Percentiles rank a stretch among this genome's conserved stretches.
phyloP scores from a whole-genome alignment of 441 rosid species.

The Gossypium aridum region DNA sequence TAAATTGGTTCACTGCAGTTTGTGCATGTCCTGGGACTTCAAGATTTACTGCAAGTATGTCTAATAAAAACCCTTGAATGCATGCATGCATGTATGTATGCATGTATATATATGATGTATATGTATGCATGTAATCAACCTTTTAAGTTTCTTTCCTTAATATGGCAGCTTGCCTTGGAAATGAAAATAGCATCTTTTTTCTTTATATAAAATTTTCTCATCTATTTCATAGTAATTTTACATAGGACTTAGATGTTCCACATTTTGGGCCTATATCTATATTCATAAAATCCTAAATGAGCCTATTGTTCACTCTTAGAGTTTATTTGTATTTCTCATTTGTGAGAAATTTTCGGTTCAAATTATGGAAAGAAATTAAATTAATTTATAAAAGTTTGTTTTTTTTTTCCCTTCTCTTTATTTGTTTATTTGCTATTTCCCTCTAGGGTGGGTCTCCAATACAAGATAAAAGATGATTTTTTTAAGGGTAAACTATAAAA shows the following conservation, averaged over 20 bases:
- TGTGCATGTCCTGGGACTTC: slow-evolving; percentile 8
- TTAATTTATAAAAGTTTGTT: background rate
- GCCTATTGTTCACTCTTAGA: background rate
- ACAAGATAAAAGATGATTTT: background rate
- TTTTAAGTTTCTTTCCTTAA: background rate
- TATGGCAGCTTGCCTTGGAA: slow-evolving; percentile 16
- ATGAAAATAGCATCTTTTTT: slow-evolving; percentile 3
- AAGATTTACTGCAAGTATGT: background rate
- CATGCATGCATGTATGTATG: slow-evolving; percentile 20
- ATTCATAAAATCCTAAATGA: background rate
- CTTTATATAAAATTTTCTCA: background rate
- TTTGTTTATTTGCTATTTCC: background rate
- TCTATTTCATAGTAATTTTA: background rate
- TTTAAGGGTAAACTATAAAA: too few species aligned
- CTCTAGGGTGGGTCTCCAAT: background rate
- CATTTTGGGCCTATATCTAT: background rate
- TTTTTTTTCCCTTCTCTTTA: background rate
- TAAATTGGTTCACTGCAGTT: slow-evolving; percentile 18
- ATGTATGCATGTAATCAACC: slow-evolving; percentile 16
- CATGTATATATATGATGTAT: background rate
- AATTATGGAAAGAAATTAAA: background rate
- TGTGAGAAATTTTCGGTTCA: background rate
- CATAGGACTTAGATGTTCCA: background rate
- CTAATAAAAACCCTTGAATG: slow-evolving; percentile 12
- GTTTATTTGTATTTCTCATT: background rate